These are phyloP conservation scores for Aureobasidium sp. DNA, from an alignment of 2,329 filamentous ascomycete genomes.

Conservation along the genomic window DNA sequence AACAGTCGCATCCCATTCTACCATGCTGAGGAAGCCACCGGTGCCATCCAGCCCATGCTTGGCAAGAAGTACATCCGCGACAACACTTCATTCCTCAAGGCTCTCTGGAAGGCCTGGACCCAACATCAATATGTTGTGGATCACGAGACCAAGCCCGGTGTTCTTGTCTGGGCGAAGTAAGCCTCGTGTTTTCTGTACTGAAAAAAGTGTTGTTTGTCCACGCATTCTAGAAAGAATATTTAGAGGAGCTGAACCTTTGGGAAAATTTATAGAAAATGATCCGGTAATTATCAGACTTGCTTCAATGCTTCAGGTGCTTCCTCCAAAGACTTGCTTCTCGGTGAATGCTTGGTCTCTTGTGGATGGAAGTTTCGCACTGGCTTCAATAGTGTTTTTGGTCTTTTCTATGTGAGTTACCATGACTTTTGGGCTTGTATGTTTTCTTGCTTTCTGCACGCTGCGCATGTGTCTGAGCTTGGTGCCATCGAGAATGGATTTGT, in stretches of 20 bases:
- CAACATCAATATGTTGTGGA: constrained; percentile 76
- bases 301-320: neutral
- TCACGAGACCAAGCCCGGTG: constrained; percentile 9
- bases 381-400: neutral
- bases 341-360: no score
- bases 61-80: constrained; percentile 43
- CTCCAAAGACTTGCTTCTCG: no score
- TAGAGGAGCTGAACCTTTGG: neutral
- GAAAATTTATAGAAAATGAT: no score
- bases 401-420: neutral
- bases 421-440: no score
- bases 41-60: constrained; percentile 50
- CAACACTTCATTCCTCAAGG: constrained; percentile 57
- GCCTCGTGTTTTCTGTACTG: neutral
- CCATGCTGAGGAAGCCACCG: constrained; percentile 52
- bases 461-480: no score
- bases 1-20: constrained; percentile 49
- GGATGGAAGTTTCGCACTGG: neutral
- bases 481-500: no score
- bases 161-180: constrained; percentile 8
- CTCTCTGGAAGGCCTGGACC: constrained; percentile 70
- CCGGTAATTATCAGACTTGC: neutral
- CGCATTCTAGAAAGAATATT: neutral
- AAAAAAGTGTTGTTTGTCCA: neutral
- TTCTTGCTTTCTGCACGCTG: no score